Conservation (phyloP, 495 filamentous ascomycete genomes). For the Daldinia childiae region DNA sequence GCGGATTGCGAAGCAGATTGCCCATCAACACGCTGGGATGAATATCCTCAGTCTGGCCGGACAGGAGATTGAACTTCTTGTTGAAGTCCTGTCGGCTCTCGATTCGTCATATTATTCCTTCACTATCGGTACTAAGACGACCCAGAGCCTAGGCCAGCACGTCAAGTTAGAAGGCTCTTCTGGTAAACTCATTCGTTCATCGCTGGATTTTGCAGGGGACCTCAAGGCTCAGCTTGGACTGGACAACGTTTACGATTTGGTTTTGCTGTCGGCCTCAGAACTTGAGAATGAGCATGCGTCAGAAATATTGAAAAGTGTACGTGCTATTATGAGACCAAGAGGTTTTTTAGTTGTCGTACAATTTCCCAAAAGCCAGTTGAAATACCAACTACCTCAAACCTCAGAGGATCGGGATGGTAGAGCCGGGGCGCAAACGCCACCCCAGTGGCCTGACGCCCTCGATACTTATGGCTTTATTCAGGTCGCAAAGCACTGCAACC, state of each 20-base stretch:
- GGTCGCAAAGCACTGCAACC: slow-evolving; percentile 39
- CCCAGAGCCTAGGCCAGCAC: slow-evolving; percentile 33
- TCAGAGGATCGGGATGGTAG: slow-evolving; percentile 1
- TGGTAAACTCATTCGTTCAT: slow-evolving; percentile 3
- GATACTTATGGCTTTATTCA: slow-evolving; percentile 49
- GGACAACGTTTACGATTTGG: slow-evolving; percentile 47
- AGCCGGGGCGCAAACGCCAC: slow-evolving; percentile 27
- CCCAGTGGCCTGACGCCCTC: slow-evolving; percentile 50
- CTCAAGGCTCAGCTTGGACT: slow-evolving; percentile 26
- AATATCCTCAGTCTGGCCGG: slow-evolving; percentile 52
- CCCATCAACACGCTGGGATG: slow-evolving; percentile 55
- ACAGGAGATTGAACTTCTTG: slow-evolving; percentile 41
- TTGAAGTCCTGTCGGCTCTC: slow-evolving; percentile 47
- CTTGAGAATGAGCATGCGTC: slow-evolving; percentile 28
- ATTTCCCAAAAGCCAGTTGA: slow-evolving; percentile 24
- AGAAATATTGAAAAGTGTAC: slow-evolving; percentile 37
- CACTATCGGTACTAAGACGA: slow-evolving; percentile 32
- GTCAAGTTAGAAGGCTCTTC: slow-evolving; percentile 27
- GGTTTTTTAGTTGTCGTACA: slow-evolving; percentile 55
- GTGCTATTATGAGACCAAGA: slow-evolving; percentile 50
- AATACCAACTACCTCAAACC: slow-evolving; percentile 26
- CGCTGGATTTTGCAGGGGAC: slow-evolving; percentile 42
- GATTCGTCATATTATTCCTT: slow-evolving; percentile 48
- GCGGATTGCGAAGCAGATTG: slow-evolving; percentile 51
- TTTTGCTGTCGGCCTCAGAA: slow-evolving; percentile 49